Base-by-base conservation (phyloP, 257 asterid genomes). In the Solanum ahanhuiri region DNA sequence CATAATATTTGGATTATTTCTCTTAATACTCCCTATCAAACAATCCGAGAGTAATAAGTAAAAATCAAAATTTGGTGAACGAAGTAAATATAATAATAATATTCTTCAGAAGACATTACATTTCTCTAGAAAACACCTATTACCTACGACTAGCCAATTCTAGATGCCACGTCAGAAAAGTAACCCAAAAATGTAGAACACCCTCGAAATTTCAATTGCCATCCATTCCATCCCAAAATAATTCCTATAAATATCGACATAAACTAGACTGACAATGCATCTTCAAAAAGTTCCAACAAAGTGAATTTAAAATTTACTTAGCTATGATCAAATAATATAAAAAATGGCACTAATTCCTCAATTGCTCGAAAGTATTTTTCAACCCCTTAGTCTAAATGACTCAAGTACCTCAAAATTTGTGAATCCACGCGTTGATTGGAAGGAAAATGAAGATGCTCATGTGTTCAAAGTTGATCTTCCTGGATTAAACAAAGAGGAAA, bases 341-440 rank as follows among this genome's bases (percentile, higher is more conserved):
- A 45, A 45, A 86, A 86, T 79, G 88, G 75, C 88, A 30, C n/a
- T 86, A 48, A 81, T 81, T 33, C 88, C 85, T 15, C 81, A 79
- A 34, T 20, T 86, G 58, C 39, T 79, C 3, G 88, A 76, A 57
- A 48, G 9, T 64, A 43, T 79, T 12, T 43, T 66, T 7, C 79
- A 45, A 22, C 82, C 88, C 20, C 48, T 64, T 2, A 73, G 60
- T 51, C 22, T 51, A 51, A 51, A 51, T 51, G 60, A 51, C 60
- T 51, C 22, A 51, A 15, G 20, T 15, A 51, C 60, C 60, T 51
- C 60, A 51, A 15, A 15, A 15, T 51, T 51, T 51, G 60, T 51
- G 60, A 51, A 51, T 51, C 60, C 60, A 51, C 60, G 22, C 6
- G 60, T 51, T 51, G 60, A 51, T 51, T 51, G 60, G 60, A 51